Conservation (phyloP, 768 basidiomycete species). For the Epithele typhae region DNA sequence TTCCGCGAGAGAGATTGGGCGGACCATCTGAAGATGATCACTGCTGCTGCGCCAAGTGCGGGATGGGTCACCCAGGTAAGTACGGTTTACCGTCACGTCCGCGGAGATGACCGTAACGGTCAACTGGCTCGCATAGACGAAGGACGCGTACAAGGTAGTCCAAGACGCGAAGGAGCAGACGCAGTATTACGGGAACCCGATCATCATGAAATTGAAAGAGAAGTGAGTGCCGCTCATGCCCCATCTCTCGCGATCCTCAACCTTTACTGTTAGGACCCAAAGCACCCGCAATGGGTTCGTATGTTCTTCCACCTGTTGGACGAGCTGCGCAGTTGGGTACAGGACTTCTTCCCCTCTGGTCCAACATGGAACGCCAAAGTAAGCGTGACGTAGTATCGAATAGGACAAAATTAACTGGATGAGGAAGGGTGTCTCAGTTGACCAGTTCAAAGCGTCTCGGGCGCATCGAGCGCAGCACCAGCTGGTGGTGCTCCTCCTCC, state of each 20-base stretch:
- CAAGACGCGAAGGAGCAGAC: slow-evolving; percentile 86
- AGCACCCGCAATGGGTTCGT: slow-evolving; percentile 87
- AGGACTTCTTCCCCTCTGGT: slow-evolving; percentile 83
- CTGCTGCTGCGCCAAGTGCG: slow-evolving; percentile 74
- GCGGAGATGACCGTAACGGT: too few species aligned
- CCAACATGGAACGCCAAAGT: slow-evolving; percentile 87
- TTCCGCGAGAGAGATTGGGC: slow-evolving; percentile 79
- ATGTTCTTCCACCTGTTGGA: slow-evolving; percentile 68
- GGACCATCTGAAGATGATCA: slow-evolving; percentile 74
- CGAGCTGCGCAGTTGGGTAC: slow-evolving; percentile 75
- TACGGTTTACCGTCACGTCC: too few species aligned
- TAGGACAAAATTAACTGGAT: too few species aligned
- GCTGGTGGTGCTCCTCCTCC: slow-evolving; percentile 42
- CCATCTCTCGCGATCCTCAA: too few species aligned
- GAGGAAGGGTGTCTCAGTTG: slow-evolving; percentile 58
- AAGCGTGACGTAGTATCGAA: slow-evolving; percentile 19
- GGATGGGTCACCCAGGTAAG: slow-evolving; percentile 88
- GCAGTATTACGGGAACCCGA: slow-evolving; percentile 83
- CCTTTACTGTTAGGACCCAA: slow-evolving; percentile 59
- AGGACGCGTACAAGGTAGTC: too few species aligned
- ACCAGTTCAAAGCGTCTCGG: slow-evolving; percentile 44
- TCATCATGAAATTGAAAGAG: slow-evolving; percentile 91
- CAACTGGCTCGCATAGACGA: too few species aligned
- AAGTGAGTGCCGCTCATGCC: slow-evolving; percentile 63
- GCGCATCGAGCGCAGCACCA: slow-evolving; percentile 22